phyloP scores from a whole-genome alignment of 1,284 basidiomycete species.

The Marasmius tenuissimus region DNA sequence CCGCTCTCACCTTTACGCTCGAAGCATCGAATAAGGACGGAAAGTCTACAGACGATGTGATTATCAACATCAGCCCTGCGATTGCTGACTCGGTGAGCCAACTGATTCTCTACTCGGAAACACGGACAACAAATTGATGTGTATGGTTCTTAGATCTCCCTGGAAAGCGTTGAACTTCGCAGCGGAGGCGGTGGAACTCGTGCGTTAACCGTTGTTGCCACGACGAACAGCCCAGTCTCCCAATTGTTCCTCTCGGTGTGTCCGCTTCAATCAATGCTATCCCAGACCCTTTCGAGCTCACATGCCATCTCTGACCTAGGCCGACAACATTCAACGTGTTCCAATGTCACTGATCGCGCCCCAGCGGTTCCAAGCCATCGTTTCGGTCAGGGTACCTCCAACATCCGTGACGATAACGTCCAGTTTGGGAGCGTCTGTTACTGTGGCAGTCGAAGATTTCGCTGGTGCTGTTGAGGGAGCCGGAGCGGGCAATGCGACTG shows the following conservation, averaged over 20 bases:
- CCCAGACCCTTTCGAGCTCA: neutral
- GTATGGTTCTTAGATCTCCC: conserved; percentile 10
- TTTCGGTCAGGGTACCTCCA: conserved; percentile 2
- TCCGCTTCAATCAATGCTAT: neutral
- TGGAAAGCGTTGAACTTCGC: conserved; percentile 14
- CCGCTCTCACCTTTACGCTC: conserved; percentile 11
- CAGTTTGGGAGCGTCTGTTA: conserved; percentile 9
- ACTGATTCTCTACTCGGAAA: neutral
- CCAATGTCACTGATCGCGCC: conserved; percentile 3
- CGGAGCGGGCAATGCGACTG: neutral
- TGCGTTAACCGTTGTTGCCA: conserved; percentile 15
- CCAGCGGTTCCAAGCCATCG: neutral
- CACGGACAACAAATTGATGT: neutral
- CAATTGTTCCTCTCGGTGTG: conserved; percentile 15
- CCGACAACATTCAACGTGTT: neutral
- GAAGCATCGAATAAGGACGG: conserved; percentile 8
- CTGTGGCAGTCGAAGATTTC: neutral
- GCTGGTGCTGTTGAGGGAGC: neutral
- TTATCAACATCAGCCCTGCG: conserved; percentile 12
- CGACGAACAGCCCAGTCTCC: conserved; percentile 8
- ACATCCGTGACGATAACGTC: conserved; percentile 5
- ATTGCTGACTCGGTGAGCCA: conserved; percentile 13
- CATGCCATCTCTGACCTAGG: no score
- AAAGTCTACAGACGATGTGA: conserved; percentile 11
- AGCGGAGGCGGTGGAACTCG: conserved; percentile 16